These are phyloP conservation scores for Marvania coccoides DNA, from an alignment of 139 green algal genomes.

Conservation along the genomic window DNA sequence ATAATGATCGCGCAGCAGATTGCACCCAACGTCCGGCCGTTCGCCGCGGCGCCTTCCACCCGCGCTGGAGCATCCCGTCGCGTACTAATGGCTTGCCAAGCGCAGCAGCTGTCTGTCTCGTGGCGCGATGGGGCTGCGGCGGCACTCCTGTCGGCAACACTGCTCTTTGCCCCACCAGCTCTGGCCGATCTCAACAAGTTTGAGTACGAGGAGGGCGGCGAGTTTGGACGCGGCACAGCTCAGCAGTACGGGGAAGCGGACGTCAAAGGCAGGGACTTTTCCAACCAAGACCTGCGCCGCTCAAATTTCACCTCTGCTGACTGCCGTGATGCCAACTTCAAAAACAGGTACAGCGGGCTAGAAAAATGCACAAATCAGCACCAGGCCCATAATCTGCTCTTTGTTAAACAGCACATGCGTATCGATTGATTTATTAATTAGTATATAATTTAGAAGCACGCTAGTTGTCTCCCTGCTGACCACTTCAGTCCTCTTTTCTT, in stretches of 20 bases:
- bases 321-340: conserved; percentile 53
- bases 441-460: not conserved
- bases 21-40: not conserved
- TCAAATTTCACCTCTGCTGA: conserved; percentile 84
- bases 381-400: too few relatives aligned
- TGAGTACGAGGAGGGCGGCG: conserved; percentile 37
- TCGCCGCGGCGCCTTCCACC: not conserved
- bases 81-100: not conserved
- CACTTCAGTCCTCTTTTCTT: not conserved
- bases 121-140: not conserved
- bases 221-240: conserved; percentile 68
- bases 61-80: not conserved
- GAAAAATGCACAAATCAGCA: too few relatives aligned
- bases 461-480: not conserved
- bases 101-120: too few relatives aligned
- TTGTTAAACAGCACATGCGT: too few relatives aligned
- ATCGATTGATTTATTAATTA: not conserved
- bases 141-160: not conserved
- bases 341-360: conserved; percentile 45
- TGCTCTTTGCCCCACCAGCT: not conserved
- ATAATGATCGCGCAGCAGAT: not conserved
- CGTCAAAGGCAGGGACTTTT: conserved; percentile 53
- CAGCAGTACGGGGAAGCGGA: conserved; percentile 70
- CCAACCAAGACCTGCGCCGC: conserved; percentile 59
- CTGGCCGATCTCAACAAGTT: conserved; percentile 28